Evolutionary conservation across 805 yeast species (phyloP).

Genomic region (Cephaloascus albidus): DNA sequence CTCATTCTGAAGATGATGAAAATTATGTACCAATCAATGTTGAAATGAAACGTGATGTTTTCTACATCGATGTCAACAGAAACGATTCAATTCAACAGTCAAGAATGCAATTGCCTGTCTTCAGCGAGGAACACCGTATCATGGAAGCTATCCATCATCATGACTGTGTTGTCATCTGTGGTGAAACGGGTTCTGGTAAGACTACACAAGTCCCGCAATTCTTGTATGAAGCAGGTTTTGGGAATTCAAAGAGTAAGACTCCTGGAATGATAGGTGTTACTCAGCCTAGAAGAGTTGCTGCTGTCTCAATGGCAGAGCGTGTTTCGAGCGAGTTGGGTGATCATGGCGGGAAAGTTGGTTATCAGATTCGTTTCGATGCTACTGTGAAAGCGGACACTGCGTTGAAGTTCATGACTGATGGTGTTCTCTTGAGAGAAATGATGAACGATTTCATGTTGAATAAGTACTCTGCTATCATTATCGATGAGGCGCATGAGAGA

Average conservation of each 20-base stretch:
- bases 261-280: slow-evolving; percentile 97
- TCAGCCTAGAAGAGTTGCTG: slow-evolving; percentile 92
- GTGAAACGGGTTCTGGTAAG: slow-evolving; percentile 98
- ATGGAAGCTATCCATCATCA: slow-evolving; percentile 95
- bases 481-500: slow-evolving; percentile 98
- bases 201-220: slow-evolving; percentile 98
- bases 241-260: slow-evolving; percentile 43
- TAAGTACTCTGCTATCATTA: slow-evolving; percentile 78
- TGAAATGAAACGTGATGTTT: slow-evolving; percentile 45
- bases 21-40: slow-evolving; percentile 50
- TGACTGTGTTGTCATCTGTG: slow-evolving; percentile 85
- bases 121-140: slow-evolving; percentile 79
- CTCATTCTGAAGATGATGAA: slow-evolving; percentile 59
- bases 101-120: slow-evolving; percentile 77
- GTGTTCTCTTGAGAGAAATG: slow-evolving; percentile 89
- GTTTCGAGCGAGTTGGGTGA: slow-evolving; percentile 70
- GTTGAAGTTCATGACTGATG: slow-evolving; percentile 88
- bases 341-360: slow-evolving; percentile 60
- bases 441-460: slow-evolving; percentile 74
- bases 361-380: slow-evolving; percentile 78
- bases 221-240: slow-evolving; percentile 87
- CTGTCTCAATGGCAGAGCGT: slow-evolving; percentile 83
- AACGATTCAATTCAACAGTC: slow-evolving; percentile 54
- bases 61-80: slow-evolving; percentile 60
- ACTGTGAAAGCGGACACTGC: slow-evolving; percentile 56